A percentile compares a stretch with the other conserved stretches of the same genome.
phyloP scores from a whole-genome alignment of 1,284 basidiomycete species.

The Boletus coffeatus region DNA sequence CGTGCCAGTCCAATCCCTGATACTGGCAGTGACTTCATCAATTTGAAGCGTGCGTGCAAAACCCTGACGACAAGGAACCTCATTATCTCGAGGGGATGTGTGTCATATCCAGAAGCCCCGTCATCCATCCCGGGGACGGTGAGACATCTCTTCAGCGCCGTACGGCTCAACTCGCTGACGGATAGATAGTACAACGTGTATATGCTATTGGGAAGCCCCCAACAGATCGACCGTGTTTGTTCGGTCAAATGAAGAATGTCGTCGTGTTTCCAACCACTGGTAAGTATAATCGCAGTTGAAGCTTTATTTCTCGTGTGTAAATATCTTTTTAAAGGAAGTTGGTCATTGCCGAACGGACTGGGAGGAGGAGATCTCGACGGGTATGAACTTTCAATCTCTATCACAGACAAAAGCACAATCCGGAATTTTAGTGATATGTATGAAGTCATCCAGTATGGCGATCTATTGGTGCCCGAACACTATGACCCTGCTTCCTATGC shows the following conservation, averaged over 20 bases:
- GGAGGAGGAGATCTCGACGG: constrained; percentile 75
- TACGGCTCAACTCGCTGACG: constrained; percentile 3
- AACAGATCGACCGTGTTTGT: constrained; percentile 48
- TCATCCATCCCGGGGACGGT: constrained; percentile 71
- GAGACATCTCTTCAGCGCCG: constrained; percentile 10
- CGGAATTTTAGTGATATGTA: constrained; percentile 44
- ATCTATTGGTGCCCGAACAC: constrained; percentile 46
- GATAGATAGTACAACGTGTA: constrained; percentile 55
- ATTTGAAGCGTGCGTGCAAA: constrained; percentile 53
- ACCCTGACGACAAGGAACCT: constrained; percentile 39
- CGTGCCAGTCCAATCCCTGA: constrained; percentile 7
- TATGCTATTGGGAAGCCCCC: constrained; percentile 69
- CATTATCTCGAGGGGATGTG: constrained; percentile 50
- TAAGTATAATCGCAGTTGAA: constrained; percentile 29
- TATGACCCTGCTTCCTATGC: constrained; percentile 52
- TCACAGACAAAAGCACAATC: constrained; percentile 9
- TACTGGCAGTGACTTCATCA: constrained; percentile 18
- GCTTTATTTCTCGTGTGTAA: not conserved
- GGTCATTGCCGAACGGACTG: constrained; percentile 62
- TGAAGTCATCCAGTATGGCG: constrained; percentile 45
- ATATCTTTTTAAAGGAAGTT: constrained; percentile 37
- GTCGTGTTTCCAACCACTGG: constrained; percentile 70
- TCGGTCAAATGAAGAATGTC: constrained; percentile 60
- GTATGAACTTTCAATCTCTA: constrained; percentile 33
- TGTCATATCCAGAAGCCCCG: constrained; percentile 62